Conservation (phyloP, 345 rosid genomes). For the Populus alba region DNA sequence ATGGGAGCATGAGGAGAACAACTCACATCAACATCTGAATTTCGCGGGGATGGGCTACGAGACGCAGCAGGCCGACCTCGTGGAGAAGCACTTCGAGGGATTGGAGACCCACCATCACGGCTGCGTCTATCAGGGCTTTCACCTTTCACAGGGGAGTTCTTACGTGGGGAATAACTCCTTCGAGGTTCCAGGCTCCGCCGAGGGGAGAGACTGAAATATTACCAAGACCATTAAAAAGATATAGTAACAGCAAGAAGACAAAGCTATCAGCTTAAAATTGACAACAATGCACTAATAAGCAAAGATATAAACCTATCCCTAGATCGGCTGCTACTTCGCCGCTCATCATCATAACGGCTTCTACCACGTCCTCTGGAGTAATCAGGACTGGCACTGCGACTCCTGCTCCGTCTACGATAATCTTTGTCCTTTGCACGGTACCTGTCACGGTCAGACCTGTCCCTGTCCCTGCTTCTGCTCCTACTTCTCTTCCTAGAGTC, state of each 20-base stretch:
- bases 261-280: not conserved
- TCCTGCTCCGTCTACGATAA: slow-evolving; percentile 38
- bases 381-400: slow-evolving; percentile 56
- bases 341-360: slow-evolving; percentile 49
- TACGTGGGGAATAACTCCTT: slow-evolving; percentile 39
- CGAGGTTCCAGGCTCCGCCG: slow-evolving; percentile 37
- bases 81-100: slow-evolving; percentile 38
- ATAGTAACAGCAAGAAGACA: not conserved
- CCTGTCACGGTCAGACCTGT: slow-evolving; percentile 46
- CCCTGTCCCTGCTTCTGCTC: slow-evolving; percentile 53
- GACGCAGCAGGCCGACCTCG: slow-evolving; percentile 36
- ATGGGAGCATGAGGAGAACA: not conserved
- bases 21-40: slow-evolving; percentile 32
- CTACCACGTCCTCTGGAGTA: slow-evolving; percentile 37
- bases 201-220: slow-evolving; percentile 41
- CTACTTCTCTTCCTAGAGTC: slow-evolving; percentile 46
- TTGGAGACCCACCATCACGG: slow-evolving; percentile 28
- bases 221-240: not conserved
- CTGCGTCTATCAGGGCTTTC: slow-evolving; percentile 38
- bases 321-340: slow-evolving; percentile 42
- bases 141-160: slow-evolving; percentile 28
- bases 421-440: slow-evolving; percentile 42
- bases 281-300: not conserved
- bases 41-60: slow-evolving; percentile 29
- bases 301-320: slow-evolving; percentile 36